Evolutionary conservation across 1,284 basidiomycete genomes (phyloP), one percentile per base, ranked within the genome.

Genomic region (Prillingera fragicola): DNA sequence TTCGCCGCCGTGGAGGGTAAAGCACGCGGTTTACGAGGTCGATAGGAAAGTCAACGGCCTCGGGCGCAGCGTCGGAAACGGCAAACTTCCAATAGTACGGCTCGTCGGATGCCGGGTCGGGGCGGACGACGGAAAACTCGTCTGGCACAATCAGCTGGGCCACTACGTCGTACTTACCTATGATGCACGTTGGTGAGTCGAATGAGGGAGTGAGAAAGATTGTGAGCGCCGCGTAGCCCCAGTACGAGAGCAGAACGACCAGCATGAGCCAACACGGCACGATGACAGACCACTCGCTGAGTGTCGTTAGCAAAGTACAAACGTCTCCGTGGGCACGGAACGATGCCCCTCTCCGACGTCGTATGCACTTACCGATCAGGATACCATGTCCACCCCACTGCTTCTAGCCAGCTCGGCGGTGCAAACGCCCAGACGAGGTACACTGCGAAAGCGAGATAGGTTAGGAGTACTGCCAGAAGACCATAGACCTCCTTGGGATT

Each of bases 231-330:
- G 83, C 82, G 63, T 91, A 90, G 2, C 77, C 74, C 63, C 81
- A 79, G 68, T 90, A 91, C 3, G 85, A 82, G 44, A 86, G 75
- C 33, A 90, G 77, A 33, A 83, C 78, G 12, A 84, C 56, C 33
- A 89, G 70, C 55, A 87, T 75, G 12, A 84, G 77, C 72, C 83
- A 91, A 14, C 86, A 80, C 19, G 88, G 88, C n/a, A 91, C 65
- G 25, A 91, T 77, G 22, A 90, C 59, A 17, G 85, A 78, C 87
- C 88, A 91, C 75, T 91, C 86, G 22, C 87, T 88, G 54, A 22
- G 10, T 7, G 21, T 33, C 5, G 34, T 49, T 32, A 46, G 41
- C 29, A 18, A 4, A 26, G 23, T n/a, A n/a, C n/a, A n/a, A n/a
- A n/a, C n/a, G n/a, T n/a, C n/a, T n/a, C n/a, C n/a, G n/a, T n/a